Evolutionary conservation across 208 protist species (phyloP).

Genomic region (Leishmania tropica): DNA sequence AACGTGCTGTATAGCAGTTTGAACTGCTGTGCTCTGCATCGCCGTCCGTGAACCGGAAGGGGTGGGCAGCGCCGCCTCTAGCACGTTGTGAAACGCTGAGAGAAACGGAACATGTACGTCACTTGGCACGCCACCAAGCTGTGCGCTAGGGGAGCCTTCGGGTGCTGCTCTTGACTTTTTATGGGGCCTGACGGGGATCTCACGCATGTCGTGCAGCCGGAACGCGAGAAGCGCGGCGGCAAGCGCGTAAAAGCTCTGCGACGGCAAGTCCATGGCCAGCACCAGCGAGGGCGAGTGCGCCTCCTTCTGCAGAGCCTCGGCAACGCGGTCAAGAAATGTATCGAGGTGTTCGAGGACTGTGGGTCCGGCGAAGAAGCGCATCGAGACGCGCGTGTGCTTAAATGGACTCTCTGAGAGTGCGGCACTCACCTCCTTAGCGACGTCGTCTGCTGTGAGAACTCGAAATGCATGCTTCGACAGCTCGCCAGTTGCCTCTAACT

Average conservation of each 20-base stretch:
- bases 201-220: constrained; percentile 17
- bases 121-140: not conserved
- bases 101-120: constrained; percentile 21
- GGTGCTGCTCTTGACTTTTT: not conserved
- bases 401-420: not conserved
- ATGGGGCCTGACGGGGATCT: not conserved
- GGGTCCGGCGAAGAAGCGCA: constrained; percentile 14
- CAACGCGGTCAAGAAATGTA: constrained; percentile 12
- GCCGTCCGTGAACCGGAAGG: not conserved
- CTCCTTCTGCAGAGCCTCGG: constrained; percentile 1
- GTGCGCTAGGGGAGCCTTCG: too few species aligned
- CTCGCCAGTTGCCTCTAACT: not conserved
- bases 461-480: not conserved
- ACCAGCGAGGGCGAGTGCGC: constrained; percentile 2
- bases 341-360: constrained; percentile 10
- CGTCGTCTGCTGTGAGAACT: constrained; percentile 17
- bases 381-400: constrained; percentile 7
- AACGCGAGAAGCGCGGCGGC: constrained; percentile 21
- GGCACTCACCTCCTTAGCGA: constrained; percentile 16
- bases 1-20: constrained; percentile 1
- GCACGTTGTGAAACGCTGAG: constrained; percentile 8
- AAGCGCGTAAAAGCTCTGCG: constrained; percentile 28
- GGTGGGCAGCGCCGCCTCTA: constrained; percentile 7
- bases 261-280: constrained; percentile 15
- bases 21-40: not conserved